Base-by-base conservation (phyloP, 495 filamentous ascomycete species). In the Sporormia fimetaria region DNA sequence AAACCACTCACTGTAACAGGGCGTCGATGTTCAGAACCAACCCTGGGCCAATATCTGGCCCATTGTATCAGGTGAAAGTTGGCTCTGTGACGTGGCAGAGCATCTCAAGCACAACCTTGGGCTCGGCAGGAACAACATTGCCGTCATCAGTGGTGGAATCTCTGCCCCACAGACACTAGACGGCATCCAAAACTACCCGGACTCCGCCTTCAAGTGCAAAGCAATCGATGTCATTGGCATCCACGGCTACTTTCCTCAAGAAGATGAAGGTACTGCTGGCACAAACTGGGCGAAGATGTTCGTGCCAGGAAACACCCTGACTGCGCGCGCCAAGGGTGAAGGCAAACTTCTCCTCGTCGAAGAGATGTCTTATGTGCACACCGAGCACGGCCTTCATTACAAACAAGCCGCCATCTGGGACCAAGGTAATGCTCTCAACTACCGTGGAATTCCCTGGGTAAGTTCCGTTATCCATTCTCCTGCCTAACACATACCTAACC, bases 401-500 rank as follows among this genome's bases (percentile, higher is more conserved):
- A 54, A 54, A 42, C 41, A 49, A 18, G n/a, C 29, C 2, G 40
- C 24, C 2, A 42, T 54, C 22, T 54, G 33, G 26, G 51, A 49
- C 17, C 51, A 54, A 36, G 51, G 45, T 4, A 49, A 54, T 30
- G 41, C 45, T 10, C 37, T 54, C 21, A 54, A 54, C 31, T 42
- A 42, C 16, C 51, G 51, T 14, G 51, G 51, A 1, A 47, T 54
- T 20, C 51, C 51, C 12, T 54, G 51, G 51, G 44, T 53, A 39
- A 8, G 28, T 29, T 12, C 23, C 6, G n/a, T n/a, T n/a, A n/a
- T 24, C 14, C 14, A n/a, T 10, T 29, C 32, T 10, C 9, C 11
- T n/a, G 14, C 9, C n/a, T 4, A 1, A 37, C 18, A 1, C 1
- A 1, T 20, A 15, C 33, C 24, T 15, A 28, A 10, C 16, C 41